These are phyloP conservation scores for Xylaria sp. DNA, from an alignment of 495 filamentous ascomycete genomes.

Conservation along the genomic window DNA sequence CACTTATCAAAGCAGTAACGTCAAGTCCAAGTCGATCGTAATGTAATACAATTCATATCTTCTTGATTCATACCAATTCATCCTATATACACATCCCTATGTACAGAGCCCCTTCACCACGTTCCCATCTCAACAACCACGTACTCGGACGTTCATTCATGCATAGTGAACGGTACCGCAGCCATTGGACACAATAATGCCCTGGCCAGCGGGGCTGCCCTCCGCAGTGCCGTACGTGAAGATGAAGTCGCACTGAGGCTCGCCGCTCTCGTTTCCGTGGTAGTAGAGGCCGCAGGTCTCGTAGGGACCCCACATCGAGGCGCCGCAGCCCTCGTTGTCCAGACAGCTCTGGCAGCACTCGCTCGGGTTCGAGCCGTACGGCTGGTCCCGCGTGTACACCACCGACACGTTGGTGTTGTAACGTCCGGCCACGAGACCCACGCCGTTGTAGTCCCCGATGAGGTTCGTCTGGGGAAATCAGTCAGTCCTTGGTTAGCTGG, in stretches of 20 bases:
- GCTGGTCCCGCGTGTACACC: conserved; percentile 31
- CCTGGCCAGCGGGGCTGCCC: conserved; percentile 28
- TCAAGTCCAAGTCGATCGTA: neutral
- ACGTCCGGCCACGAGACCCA: conserved; percentile 30
- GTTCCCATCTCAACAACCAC: neutral
- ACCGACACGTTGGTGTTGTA: conserved; percentile 36
- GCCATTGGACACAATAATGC: conserved; percentile 33
- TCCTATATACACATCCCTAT: neutral
- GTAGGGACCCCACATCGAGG: conserved; percentile 66
- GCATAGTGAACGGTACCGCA: conserved; percentile 34
- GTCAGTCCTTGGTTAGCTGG: too few species aligned
- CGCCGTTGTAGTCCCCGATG: conserved; percentile 29
- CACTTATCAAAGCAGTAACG: neutral
- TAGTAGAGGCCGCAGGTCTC: conserved; percentile 41
- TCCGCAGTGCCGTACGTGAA: conserved; percentile 34
- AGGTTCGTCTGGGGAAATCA: conserved; percentile 34
- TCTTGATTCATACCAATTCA: neutral
- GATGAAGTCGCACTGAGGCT: conserved; percentile 31
- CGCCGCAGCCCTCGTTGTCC: conserved; percentile 63
- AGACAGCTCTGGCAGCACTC: conserved; percentile 39
- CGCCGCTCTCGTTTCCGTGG: conserved; percentile 37
- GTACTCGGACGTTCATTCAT: neutral
- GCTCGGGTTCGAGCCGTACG: conserved; percentile 27
- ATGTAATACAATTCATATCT: neutral
- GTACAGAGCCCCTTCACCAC: neutral